These are phyloP conservation scores for Pelargonium fulgidum DNA, from an alignment of 441 rosid genomes.

Conservation along the genomic window DNA sequence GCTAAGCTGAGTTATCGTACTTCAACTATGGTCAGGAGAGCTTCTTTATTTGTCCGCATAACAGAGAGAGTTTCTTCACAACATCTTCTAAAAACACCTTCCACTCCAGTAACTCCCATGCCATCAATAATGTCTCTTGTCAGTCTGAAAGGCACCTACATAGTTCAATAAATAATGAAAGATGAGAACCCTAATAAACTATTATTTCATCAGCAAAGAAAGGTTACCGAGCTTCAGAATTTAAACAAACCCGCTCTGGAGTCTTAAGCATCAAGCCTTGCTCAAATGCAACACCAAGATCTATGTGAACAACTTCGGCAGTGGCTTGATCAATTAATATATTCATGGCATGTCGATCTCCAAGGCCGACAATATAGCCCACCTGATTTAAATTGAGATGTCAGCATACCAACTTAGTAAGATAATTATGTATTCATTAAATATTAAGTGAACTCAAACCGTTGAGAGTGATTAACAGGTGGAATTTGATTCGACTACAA, in stretches of 20 bases:
- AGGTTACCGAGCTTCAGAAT: constrained; percentile 13
- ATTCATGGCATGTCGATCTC: constrained; percentile 94
- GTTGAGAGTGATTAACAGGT: neutral
- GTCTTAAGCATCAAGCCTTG: constrained; percentile 99
- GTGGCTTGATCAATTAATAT: constrained; percentile 89
- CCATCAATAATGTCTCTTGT: constrained; percentile 94
- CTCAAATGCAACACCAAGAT: constrained; percentile 99
- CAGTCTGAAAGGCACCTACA: constrained; percentile 93
- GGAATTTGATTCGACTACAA: neutral
- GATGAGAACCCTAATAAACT: constrained; percentile 14
- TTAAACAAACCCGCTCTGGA: constrained; percentile 67
- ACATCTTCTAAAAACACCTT: constrained; percentile 94
- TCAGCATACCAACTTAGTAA: constrained; percentile 9
- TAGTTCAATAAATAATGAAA: constrained; percentile 16
- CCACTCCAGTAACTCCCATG: constrained; percentile 97
- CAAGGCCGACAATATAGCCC: constrained; percentile 97
- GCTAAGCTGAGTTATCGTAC: constrained; percentile 33
- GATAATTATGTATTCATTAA: constrained; percentile 9
- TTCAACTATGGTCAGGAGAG: constrained; percentile 86
- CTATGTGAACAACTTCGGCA: constrained; percentile 98
- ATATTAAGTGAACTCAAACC: neutral
- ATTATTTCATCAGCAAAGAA: constrained; percentile 9
- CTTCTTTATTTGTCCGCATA: constrained; percentile 96
- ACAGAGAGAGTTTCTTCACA: constrained; percentile 93
- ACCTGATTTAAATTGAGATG: constrained; percentile 46